These are phyloP conservation scores for Solanum pinnatisectum DNA, from an alignment of 257 asterid species.

Conservation along the genomic window DNA sequence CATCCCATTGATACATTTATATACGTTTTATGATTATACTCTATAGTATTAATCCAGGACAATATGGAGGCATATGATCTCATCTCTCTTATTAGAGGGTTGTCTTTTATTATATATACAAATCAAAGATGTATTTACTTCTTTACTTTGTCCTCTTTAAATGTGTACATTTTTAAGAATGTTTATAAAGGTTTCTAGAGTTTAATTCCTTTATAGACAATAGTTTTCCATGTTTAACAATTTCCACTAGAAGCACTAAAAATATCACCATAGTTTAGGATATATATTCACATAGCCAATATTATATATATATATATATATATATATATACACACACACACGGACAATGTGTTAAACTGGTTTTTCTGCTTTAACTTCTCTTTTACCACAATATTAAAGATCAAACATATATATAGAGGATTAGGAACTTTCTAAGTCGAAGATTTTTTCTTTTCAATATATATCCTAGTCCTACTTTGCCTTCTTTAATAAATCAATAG, in stretches of 20 bases:
- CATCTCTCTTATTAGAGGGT: neutral
- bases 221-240: neutral
- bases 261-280: neutral
- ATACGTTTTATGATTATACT: too few species aligned
- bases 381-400: neutral
- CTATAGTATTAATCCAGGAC: neutral
- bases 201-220: too few species aligned
- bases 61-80: neutral
- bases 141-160: neutral
- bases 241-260: neutral
- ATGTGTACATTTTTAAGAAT: neutral
- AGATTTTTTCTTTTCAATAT: neutral
- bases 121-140: neutral
- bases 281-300: neutral
- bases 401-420: neutral
- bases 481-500: neutral
- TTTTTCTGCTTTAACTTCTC: neutral
- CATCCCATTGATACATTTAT: too few species aligned
- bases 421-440: neutral
- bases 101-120: too few species aligned
- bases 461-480: neutral
- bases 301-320: too few species aligned
- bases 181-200: neutral
- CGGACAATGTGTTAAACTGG: neutral
- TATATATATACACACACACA: too few species aligned